A percentile compares a stretch with the other conserved stretches of the same genome.
phyloP scores from a whole-genome alignment of 2,329 filamentous ascomycete species.

The Zelopaecilomyces penicillatus region DNA sequence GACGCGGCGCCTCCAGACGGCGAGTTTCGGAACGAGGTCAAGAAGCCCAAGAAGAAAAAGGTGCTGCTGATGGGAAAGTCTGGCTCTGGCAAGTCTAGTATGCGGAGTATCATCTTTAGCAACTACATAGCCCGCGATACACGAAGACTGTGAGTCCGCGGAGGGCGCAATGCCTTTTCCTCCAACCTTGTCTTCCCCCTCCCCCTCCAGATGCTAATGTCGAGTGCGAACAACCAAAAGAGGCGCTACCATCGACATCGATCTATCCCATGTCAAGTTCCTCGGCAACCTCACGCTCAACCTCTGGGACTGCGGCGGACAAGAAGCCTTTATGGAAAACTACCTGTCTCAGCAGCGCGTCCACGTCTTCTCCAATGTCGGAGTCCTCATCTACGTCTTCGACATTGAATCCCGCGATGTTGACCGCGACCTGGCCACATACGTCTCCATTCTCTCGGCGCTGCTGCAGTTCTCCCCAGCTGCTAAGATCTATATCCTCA shows the following conservation, averaged over 20 bases:
- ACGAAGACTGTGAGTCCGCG: constrained; percentile 56
- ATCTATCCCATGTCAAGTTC: constrained; percentile 97
- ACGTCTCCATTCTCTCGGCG: constrained; percentile 81
- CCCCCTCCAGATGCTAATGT: not conserved
- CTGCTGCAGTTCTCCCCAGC: constrained; percentile 73
- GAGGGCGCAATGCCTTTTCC: not conserved
- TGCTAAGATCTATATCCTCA: constrained; percentile 85
- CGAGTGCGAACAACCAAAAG: constrained; percentile 20
- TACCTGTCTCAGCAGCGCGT: constrained; percentile 92
- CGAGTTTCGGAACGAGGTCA: constrained; percentile 42
- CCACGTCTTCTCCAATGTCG: constrained; percentile 94
- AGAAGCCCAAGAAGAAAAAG: constrained; percentile 77
- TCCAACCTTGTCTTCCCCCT: not conserved
- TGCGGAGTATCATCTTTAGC: constrained; percentile 98
- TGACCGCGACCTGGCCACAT: constrained; percentile 85
- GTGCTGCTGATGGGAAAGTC: constrained; percentile 90
- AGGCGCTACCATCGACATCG: constrained; percentile 95
- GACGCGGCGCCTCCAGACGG: constrained; percentile 22
- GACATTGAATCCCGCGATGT: constrained; percentile 96
- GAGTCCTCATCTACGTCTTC: constrained; percentile 97
- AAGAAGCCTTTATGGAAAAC: constrained; percentile 98
- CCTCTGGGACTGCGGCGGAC: constrained; percentile 96
- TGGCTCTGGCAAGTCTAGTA: constrained; percentile 94
- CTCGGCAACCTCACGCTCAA: constrained; percentile 96
- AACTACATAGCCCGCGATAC: constrained; percentile 98